Conservation (phyloP, 495 filamentous ascomycete species). For the Trypethelium eluteriae region DNA sequence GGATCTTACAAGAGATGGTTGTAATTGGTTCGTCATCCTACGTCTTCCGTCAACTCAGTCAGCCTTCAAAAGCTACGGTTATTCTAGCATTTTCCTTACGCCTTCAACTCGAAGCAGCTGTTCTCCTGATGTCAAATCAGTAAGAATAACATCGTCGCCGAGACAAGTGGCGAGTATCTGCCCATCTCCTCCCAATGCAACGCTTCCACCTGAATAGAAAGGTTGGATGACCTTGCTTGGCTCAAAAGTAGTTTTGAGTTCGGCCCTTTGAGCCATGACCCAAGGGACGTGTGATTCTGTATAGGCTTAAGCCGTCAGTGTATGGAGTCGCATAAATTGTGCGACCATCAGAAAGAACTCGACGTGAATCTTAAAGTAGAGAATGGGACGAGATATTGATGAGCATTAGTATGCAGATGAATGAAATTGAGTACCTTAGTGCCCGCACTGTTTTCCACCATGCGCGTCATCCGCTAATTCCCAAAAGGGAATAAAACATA, state of each 20-base stretch:
- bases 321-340: background rate
- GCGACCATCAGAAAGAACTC: background rate
- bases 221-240: slow-evolving; percentile 73
- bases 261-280: slow-evolving; percentile 33
- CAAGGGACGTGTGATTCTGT: background rate
- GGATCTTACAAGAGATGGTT: slow-evolving; percentile 61
- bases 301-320: background rate
- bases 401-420: no score
- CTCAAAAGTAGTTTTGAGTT: slow-evolving; percentile 77
- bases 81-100: slow-evolving; percentile 41
- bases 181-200: slow-evolving; percentile 73
- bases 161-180: slow-evolving; percentile 77
- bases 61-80: background rate
- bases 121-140: slow-evolving; percentile 73
- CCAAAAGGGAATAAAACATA: no score
- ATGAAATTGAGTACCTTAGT: no score
- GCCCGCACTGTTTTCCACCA: no score
- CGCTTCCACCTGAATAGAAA: slow-evolving; percentile 85
- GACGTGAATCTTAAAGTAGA: no score
- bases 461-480: no score
- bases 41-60: slow-evolving; percentile 29
- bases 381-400: no score
- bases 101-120: slow-evolving; percentile 84
- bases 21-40: slow-evolving; percentile 93
- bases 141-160: slow-evolving; percentile 81